Evolutionary conservation across 2,329 filamentous ascomycete genomes (phyloP), one percentile per base, ranked within the genome.

Genomic region (Onygenales sp.): DNA sequence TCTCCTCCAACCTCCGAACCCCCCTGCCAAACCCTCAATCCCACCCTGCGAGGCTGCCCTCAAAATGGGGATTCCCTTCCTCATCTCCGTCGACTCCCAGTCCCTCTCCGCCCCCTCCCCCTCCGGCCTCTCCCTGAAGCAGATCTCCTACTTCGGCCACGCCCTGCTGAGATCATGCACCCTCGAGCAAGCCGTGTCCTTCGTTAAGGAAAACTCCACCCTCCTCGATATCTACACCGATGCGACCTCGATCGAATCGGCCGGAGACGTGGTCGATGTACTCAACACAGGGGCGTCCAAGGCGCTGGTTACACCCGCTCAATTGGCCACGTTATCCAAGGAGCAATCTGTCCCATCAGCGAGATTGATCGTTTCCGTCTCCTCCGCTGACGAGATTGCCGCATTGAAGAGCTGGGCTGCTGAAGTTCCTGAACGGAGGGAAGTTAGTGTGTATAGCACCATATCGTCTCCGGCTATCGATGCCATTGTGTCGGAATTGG

Each of bases 261-360:
- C 76, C 52, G 85, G 90, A 59, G 86, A 94, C 58, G 76, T 97
- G 37, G 73, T 92, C 52, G 80, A 86, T 46, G 78, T 97, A 37
- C 82, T 98, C 53, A 88, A 98, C 67, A 81, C 84, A 58, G 93
- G 93, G 55, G 89, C 90, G 6, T 81, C 84, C 51, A 93, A 86
- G 67, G 85, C 93, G 57, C 93, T 97, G 67, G 87, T 95, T 49
- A 79, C 80, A 14, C 79, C 84, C 47, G 77, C 83, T 53, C 86
- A 89, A 66, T 74, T 94, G 51, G 74, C 76, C 42, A 68, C 73
- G 14, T 70, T 86, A 43, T 70, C 77, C 50, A 61, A 72, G 48
- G 70, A 77, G 59, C 70, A 77, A 59, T 76, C 77, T 33, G 72
- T 84, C 43, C 69, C 72, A 10, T 74, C 77, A 7, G 75, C 77